A percentile compares a stretch with the other conserved stretches of the same genome.
phyloP scores from a whole-genome alignment of 2,329 filamentous ascomycete species.

The Hypomyces perniciosus region DNA sequence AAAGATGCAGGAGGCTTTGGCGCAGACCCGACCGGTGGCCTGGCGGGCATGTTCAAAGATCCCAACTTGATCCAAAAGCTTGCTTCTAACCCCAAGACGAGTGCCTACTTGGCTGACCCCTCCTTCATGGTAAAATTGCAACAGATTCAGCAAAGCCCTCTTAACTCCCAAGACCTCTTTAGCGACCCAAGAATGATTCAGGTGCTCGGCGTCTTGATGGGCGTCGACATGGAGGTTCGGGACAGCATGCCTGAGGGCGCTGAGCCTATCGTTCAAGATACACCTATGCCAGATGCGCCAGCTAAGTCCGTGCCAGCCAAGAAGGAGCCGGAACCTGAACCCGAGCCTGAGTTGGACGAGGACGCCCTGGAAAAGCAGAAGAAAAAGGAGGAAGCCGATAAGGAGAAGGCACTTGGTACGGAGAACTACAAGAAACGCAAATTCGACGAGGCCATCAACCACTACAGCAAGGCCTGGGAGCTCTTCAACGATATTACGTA shows the following conservation, averaged over 20 bases:
- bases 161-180: conserved; percentile 72
- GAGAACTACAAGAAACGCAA: conserved; percentile 98
- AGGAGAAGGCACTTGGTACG: conserved; percentile 89
- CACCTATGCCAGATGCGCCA: conserved; percentile 68
- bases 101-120: conserved; percentile 69
- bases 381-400: conserved; percentile 87
- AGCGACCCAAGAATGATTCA: conserved; percentile 87
- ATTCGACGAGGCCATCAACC: conserved; percentile 88
- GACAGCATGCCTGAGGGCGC: conserved; percentile 33
- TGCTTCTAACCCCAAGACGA: conserved; percentile 90
- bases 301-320: conserved; percentile 42
- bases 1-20: conserved; percentile 27
- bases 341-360: conserved; percentile 65
- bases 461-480: conserved; percentile 95
- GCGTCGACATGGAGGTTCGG: conserved; percentile 72
- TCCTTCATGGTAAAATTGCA: conserved; percentile 89
- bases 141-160: conserved; percentile 73
- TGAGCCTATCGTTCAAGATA: conserved; percentile 60
- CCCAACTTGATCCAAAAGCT: conserved; percentile 87
- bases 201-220: conserved; percentile 88
- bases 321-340: conserved; percentile 58
- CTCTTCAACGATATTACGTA: conserved; percentile 94
- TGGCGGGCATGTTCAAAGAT: conserved; percentile 94
- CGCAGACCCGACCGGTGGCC: conserved; percentile 64
- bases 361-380: conserved; percentile 79